Evolutionary conservation across 768 basidiomycete species (phyloP).

Genomic region (Gymnopilus dilepis): DNA sequence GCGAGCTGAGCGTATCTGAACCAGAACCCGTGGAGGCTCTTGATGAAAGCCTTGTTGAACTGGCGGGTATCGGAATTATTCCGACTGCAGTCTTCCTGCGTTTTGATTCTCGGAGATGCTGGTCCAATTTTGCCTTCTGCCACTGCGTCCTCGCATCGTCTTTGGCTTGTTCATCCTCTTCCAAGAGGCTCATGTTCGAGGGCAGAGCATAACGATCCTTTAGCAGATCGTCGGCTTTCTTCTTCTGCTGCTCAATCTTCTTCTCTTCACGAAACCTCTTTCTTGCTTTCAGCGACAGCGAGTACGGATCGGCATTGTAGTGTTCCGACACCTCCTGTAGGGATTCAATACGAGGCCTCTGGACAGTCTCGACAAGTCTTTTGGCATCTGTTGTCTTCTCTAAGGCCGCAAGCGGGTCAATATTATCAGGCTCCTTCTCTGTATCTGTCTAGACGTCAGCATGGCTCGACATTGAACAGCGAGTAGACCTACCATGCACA

Average conservation of each 20-base stretch:
- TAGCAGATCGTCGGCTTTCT: slow-evolving; percentile 70
- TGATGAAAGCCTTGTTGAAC: neutral
- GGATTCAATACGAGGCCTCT: slow-evolving; percentile 80
- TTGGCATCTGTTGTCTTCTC: slow-evolving; percentile 89
- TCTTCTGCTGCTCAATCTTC: slow-evolving; percentile 73
- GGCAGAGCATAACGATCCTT: slow-evolving; percentile 82
- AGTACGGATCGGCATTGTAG: slow-evolving; percentile 86
- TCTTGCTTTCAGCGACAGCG: slow-evolving; percentile 74
- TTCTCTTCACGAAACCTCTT: slow-evolving; percentile 89
- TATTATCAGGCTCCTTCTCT: slow-evolving; percentile 72
- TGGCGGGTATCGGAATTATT: slow-evolving; percentile 29
- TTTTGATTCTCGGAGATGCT: slow-evolving; percentile 51
- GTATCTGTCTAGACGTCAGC: slow-evolving; percentile 24
- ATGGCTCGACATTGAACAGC: neutral
- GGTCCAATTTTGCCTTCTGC: slow-evolving; percentile 55
- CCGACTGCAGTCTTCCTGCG: slow-evolving; percentile 47
- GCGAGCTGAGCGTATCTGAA: slow-evolving; percentile 33
- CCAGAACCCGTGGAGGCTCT: slow-evolving; percentile 16
- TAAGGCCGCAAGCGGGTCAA: slow-evolving; percentile 85
- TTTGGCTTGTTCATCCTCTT: slow-evolving; percentile 63
- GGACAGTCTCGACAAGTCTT: slow-evolving; percentile 71
- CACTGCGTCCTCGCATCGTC: slow-evolving; percentile 70
- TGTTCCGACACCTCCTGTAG: slow-evolving; percentile 79
- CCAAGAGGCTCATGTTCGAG: slow-evolving; percentile 65
- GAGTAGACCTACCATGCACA: slow-evolving; percentile 66